These are phyloP conservation scores for Ormosia emarginata DNA, from an alignment of 306 rosid species.

Conservation along the genomic window DNA sequence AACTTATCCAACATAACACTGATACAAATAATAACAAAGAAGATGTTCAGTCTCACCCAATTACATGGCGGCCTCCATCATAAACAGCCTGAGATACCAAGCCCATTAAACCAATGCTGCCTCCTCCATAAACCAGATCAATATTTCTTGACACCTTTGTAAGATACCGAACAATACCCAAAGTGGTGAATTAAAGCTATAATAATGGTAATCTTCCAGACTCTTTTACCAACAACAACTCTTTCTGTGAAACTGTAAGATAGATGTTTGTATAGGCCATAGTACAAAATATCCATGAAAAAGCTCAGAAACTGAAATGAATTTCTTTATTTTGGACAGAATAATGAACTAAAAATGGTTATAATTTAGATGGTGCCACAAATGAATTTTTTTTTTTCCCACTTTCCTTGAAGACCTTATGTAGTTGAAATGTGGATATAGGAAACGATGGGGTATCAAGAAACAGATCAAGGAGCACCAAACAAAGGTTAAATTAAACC, in stretches of 20 bases:
- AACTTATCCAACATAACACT: not conserved
- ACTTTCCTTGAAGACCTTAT: not conserved
- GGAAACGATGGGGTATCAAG: not conserved
- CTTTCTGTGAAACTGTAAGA: not conserved
- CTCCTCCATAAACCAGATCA: slow-evolving; percentile 84
- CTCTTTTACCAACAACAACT: not conserved
- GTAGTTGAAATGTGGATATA: slow-evolving; percentile 5
- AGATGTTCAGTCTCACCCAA: slow-evolving; percentile 49
- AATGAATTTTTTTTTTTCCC: not conserved
- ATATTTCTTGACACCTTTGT: slow-evolving; percentile 62
- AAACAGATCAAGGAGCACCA: not conserved
- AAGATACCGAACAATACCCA: not conserved
- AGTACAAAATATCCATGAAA: not conserved
- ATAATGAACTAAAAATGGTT: not conserved
- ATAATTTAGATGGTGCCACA: not conserved
- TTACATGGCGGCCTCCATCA: slow-evolving; percentile 75
- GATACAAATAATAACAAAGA: not conserved
- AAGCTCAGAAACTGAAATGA: not conserved
- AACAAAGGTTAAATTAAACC: not conserved
- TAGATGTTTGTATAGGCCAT: not conserved
- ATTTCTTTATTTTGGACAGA: not conserved
- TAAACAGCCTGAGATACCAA: slow-evolving; percentile 72
- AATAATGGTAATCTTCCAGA: not conserved
- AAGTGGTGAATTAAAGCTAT: not conserved
- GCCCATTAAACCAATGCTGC: slow-evolving; percentile 81